Percentiles rank a stretch among this genome's conserved stretches.
phyloP scores from a whole-genome alignment of 768 basidiomycete species.

The Suillus discolor region DNA sequence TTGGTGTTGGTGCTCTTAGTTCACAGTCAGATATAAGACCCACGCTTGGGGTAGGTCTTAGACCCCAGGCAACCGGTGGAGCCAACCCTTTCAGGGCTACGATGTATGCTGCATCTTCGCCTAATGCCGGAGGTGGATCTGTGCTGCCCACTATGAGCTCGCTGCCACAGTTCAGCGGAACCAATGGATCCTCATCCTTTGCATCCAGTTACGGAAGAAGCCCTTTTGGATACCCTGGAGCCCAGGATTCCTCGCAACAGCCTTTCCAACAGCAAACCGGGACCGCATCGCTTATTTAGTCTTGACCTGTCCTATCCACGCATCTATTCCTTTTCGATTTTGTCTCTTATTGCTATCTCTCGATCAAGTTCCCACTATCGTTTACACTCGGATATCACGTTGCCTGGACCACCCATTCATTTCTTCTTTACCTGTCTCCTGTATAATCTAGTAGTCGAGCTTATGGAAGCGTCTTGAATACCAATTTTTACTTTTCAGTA shows the following conservation, averaged over 20 bases:
- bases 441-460: conserved; percentile 9
- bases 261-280: conserved; percentile 44
- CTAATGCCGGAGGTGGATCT: conserved; percentile 9
- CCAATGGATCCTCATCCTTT: conserved; percentile 18
- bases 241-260: conserved; percentile 23
- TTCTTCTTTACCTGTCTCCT: conserved; percentile 1
- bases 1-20: conserved; percentile 31
- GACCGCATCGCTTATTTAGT: conserved; percentile 52
- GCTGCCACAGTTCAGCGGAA: conserved; percentile 26
- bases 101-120: conserved; percentile 44
- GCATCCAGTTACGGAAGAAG: conserved; percentile 21
- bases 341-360: conserved; percentile 1
- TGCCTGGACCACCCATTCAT: not conserved
- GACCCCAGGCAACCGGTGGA: conserved; percentile 58
- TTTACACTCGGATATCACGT: conserved; percentile 6
- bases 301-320: conserved; percentile 16
- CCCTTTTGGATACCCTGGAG: conserved; percentile 24
- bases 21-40: conserved; percentile 36
- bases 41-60: conserved; percentile 47
- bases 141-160: conserved; percentile 26
- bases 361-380: conserved; percentile 2
- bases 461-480: conserved; percentile 6
- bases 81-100: conserved; percentile 72
- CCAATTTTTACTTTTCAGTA: not conserved
- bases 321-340: conserved; percentile 4